phyloP scores from a whole-genome alignment of 139 green algal genomes.

The Chlorella vulgaris region DNA sequence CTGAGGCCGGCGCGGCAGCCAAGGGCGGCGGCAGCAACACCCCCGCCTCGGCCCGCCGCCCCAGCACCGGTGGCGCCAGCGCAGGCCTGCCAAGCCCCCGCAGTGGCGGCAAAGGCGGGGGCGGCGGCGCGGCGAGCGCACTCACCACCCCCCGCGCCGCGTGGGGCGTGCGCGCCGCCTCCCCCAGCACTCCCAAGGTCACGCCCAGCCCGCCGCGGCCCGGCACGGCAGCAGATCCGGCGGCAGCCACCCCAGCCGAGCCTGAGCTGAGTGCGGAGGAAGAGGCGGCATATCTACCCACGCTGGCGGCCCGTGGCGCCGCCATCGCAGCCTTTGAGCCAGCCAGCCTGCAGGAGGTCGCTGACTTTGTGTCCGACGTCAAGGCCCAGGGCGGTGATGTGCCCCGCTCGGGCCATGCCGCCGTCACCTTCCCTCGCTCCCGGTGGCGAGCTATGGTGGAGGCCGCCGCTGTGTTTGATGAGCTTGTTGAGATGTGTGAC shows the following conservation, averaged over 20 bases:
- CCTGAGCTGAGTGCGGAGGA: slow-evolving; percentile 12
- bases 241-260: background rate
- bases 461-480: background rate
- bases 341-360: background rate
- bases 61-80: background rate
- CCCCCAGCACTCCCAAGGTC: no score
- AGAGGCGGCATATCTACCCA: slow-evolving; percentile 1
- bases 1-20: background rate
- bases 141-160: background rate
- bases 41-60: background rate
- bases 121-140: no score
- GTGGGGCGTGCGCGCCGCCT: background rate
- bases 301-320: background rate
- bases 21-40: background rate
- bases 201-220: background rate
- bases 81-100: no score
- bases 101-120: no score
- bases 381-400: slow-evolving; percentile 16
- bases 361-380: slow-evolving; percentile 28
- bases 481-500: slow-evolving; percentile 7
- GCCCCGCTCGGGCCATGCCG: background rate
- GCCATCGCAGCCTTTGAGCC: slow-evolving; percentile 5
- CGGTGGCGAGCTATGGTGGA: slow-evolving; percentile 6
- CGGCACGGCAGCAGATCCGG: background rate
- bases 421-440: background rate